A percentile compares a stretch with the other conserved stretches of the same genome.
phyloP scores from a whole-genome alignment of 257 asterid genomes.

The Avicennia marina region DNA sequence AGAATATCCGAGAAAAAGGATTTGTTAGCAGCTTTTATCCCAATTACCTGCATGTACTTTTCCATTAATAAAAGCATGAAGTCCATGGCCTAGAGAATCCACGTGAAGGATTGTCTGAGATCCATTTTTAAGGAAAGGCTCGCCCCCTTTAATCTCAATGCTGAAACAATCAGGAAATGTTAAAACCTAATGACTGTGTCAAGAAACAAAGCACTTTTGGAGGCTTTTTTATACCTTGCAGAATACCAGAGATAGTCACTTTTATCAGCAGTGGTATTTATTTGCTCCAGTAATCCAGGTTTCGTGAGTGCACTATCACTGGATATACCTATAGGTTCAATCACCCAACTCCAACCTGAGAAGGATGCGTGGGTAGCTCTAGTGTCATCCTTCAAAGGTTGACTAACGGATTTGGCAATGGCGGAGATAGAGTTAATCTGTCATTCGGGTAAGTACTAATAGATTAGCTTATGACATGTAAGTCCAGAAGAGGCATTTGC shows the following conservation, averaged over 20 bases:
- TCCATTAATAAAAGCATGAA: constrained; percentile 62
- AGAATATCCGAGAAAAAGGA: no score
- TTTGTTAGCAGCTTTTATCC: not conserved
- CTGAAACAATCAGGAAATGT: constrained; percentile 34
- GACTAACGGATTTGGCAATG: constrained; percentile 40
- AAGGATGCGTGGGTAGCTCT: constrained; percentile 29
- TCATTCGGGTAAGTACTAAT: not conserved
- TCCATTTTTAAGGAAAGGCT: constrained; percentile 55
- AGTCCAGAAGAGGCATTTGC: no score
- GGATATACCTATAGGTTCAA: constrained; percentile 83
- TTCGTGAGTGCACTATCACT: constrained; percentile 48
- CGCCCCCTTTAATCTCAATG: constrained; percentile 40
- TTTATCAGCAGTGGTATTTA: constrained; percentile 75
- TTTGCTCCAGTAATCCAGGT: constrained; percentile 67
- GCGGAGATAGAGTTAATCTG: constrained; percentile 78
- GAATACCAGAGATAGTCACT: constrained; percentile 93
- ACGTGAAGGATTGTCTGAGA: constrained; percentile 63
- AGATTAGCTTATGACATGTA: not conserved
- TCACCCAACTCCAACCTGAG: constrained; percentile 72
- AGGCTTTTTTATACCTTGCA: constrained; percentile 39
- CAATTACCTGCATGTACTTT: constrained; percentile 66
- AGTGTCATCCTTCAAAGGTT: constrained; percentile 39
- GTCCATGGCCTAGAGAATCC: constrained; percentile 70
- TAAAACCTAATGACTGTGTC: not conserved
- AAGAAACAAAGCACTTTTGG: not conserved